Percentiles rank a stretch among this genome's conserved stretches.
These are phyloP conservation scores for Aspergillus pseudoterreus DNA, from an alignment of 2,329 filamentous ascomycete species.

Conservation along the genomic window DNA sequence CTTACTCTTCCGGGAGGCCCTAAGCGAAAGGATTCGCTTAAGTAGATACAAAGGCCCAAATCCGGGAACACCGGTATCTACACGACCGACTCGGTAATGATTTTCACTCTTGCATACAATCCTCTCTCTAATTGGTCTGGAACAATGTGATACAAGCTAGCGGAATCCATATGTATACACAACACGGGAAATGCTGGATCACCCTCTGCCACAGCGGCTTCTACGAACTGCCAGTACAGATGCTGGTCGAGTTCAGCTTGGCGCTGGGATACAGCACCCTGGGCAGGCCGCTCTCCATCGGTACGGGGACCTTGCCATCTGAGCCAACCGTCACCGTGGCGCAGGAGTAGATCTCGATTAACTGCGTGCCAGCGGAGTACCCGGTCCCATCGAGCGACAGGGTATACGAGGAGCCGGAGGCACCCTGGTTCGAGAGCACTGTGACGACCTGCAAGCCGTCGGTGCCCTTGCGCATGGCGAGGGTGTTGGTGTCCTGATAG, in stretches of 20 bases:
- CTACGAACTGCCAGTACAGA: constrained; percentile 6
- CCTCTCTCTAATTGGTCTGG: background rate
- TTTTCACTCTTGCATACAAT: background rate
- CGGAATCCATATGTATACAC: background rate
- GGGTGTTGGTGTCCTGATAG: constrained; percentile 41
- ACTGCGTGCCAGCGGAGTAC: constrained; percentile 17
- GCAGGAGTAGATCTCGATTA: constrained; percentile 38
- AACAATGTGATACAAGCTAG: background rate
- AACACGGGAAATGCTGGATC: background rate
- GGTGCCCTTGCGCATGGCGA: constrained; percentile 42
- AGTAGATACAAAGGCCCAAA: background rate
- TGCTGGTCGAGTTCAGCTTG: constrained; percentile 7
- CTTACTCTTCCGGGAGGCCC: background rate
- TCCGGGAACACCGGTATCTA: background rate
- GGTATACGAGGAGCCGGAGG: constrained; percentile 20
- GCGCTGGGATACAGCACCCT: constrained; percentile 30
- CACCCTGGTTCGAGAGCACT: constrained; percentile 44
- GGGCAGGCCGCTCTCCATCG: constrained; percentile 43
- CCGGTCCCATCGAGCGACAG: constrained; percentile 23
- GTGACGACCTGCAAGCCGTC: constrained; percentile 40
- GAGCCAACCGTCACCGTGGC: constrained; percentile 38
- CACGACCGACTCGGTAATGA: background rate
- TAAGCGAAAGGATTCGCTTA: background rate
- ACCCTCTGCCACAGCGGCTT: no score
- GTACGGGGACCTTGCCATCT: constrained; percentile 42